Base-by-base conservation (phyloP, 768 basidiomycete species). In the Lactarius indigo region DNA sequence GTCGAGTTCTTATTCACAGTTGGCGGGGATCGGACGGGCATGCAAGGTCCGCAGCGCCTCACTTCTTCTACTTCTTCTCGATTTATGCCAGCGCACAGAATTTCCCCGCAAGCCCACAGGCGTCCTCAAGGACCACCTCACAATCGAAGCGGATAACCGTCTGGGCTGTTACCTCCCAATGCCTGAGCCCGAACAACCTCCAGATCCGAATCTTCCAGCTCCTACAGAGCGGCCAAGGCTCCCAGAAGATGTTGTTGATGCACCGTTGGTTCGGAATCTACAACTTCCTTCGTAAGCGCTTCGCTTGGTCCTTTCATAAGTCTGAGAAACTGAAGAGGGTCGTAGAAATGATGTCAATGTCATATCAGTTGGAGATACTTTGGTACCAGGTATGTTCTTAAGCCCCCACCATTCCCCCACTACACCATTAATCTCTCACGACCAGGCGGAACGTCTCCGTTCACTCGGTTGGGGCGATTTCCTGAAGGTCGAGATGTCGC, bases 291-390 rank as follows among this genome's bases (percentile, higher is more conserved):
- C 94, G 95, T 96, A 75, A 73, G 93, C 76, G 6, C 28, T 5
- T 72, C 5, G 57, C 18, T 28, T 59, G 42, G 54, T 41, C 15
- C 15, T 31, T 44, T 2, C 23, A 17, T 61, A 57, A 57, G 63
- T 58, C 50, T 61, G 71, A 33, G 70, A 60, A 30, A 26, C 64
- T 71, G 20, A 67, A 2, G 5, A 9, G 30, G 57, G 31, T 31
- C 18, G 7, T 68, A 96, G 94, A 95, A 74, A 90, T 92, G 81
- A 91, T 95, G 85, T 92, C 93, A 1, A 76, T 97, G 65, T 89
- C 92, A 2, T 97, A 97, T 76, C 95, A 96, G 72, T 82, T 98
- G 18, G 96, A 95, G 76, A 90, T 94, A 68, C 76, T 98, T 57
- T 88, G 87, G 83, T 90, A 87, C 72, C 92, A 94, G 74, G 83